Evolutionary conservation across 192 early-diverging fungal genomes (phyloP).

Genomic region (Linderina pennispora): DNA sequence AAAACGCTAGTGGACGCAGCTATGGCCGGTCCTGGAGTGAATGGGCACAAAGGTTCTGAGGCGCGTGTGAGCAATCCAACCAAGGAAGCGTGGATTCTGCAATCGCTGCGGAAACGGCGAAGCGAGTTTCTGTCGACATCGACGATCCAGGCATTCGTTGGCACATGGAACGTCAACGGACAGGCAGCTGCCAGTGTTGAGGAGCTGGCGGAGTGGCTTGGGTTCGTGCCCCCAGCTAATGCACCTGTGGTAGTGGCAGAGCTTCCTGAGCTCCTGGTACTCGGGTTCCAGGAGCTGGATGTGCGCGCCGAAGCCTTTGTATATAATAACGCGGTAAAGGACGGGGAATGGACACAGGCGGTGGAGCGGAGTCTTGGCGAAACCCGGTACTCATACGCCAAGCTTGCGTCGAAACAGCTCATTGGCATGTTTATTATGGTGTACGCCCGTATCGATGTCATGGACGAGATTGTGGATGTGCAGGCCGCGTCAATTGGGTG

Average conservation of each 20-base stretch:
- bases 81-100: conserved; percentile 42
- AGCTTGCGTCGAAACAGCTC: conserved; percentile 73
- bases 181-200: conserved; percentile 45
- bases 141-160: conserved; percentile 56
- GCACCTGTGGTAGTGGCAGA: conserved; percentile 1
- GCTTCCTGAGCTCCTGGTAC: conserved; percentile 32
- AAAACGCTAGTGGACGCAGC: background rate
- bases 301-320: conserved; percentile 80
- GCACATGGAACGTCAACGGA: conserved; percentile 93
- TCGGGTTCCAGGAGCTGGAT: conserved; percentile 90
- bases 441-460: conserved; percentile 56
- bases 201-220: conserved; percentile 60
- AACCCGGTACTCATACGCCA: conserved; percentile 49
- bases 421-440: conserved; percentile 86
- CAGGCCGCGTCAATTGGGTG: conserved; percentile 66
- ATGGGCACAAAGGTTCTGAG: conserved; percentile 1
- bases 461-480: conserved; percentile 54
- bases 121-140: conserved; percentile 24
- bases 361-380: conserved; percentile 61
- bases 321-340: conserved; percentile 69
- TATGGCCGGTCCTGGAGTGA: background rate
- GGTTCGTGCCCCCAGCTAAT: conserved; percentile 27
- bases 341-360: conserved; percentile 71
- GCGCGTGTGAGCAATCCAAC: conserved; percentile 28
- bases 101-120: conserved; percentile 26